A percentile compares a stretch with the other conserved stretches of the same genome.
phyloP scores from a whole-genome alignment of 2,329 filamentous ascomycete species.

The Arthrobotrys sphaeroides region DNA sequence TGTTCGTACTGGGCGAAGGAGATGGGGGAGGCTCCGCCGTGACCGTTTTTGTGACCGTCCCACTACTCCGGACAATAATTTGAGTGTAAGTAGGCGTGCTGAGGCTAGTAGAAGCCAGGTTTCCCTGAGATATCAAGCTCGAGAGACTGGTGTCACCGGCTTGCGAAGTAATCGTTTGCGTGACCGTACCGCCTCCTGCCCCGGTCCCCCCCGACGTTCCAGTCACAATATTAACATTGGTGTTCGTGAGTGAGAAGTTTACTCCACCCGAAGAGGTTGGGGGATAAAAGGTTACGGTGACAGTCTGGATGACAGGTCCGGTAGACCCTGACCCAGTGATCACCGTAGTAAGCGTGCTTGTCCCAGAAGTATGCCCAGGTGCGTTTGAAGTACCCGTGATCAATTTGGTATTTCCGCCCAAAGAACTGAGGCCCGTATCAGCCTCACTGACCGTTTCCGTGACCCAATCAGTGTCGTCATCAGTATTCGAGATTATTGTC shows the following conservation, averaged over 20 bases:
- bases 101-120: background rate
- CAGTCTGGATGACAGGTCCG: slow-evolving; percentile 8
- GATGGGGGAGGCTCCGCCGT: background rate
- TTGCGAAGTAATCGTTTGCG: background rate
- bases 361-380: background rate
- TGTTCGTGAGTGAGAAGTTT: background rate
- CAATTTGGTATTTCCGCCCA: slow-evolving; percentile 10
- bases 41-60: slow-evolving; percentile 17
- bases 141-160: background rate
- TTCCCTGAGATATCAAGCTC: background rate
- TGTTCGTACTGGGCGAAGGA: background rate
- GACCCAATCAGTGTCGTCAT: background rate
- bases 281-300: slow-evolving; percentile 27
- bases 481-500: slow-evolving; percentile 11
- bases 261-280: background rate
- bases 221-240: slow-evolving; percentile 4
- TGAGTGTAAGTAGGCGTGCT: slow-evolving; percentile 9
- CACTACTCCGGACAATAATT: slow-evolving; percentile 10
- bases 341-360: slow-evolving; percentile 7
- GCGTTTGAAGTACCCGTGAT: background rate
- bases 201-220: background rate
- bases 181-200: background rate
- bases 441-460: background rate
- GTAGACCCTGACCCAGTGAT: slow-evolving; percentile 13
- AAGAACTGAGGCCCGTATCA: slow-evolving; percentile 1